Base-by-base conservation (phyloP, 169 alveolate genomes). In the Cryptosporidium tyzzeri region DNA sequence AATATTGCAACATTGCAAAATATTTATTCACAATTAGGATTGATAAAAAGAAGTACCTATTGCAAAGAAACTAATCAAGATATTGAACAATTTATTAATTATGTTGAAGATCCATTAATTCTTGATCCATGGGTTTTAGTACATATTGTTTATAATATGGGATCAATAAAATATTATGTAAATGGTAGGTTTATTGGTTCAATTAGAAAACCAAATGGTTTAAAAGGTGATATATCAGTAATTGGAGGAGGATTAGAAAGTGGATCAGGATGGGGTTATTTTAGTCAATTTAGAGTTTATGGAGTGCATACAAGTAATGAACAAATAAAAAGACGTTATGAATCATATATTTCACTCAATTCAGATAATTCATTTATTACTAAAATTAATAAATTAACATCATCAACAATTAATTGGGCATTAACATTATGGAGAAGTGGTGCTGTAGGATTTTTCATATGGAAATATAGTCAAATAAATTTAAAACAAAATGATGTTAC, bases 391-490 rank as follows among this genome's bases (percentile, higher is more conserved):
- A 80, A 65, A 45, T 31, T 80, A 61, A 65, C 80, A 37, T 12
- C 71, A 61, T 37, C 75, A 41, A 65, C 75, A 61, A 80, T 62
- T 14, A 80, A 80, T 80, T 80, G 89, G 89, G 75, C 75, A 41
- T 65, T 80, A 65, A 80, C 73, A 62, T 53, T 80, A 65, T 80
- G 89, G 89, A 80, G 89, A 65, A 80, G 89, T 80, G 89, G 89
- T 5, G 75, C 75, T 37, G 51, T 65, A 16, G 89, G 89, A 23
- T 80, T 80, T 80, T 80, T 80, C 62, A 29, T 65, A 37, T 80
- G 89, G 89, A 80, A 80, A 65, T 80, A 80, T 41, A 80, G 89
- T 80, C 41, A 80, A 37, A 80, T 80, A 37, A 61, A 80, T 44
- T 26, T 80, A 65, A 80, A 41, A 41, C 33, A 37, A 62, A 59